Evolutionary conservation across 306 rosid genomes (phyloP).

Genomic region (Arachis hypogaea): DNA sequence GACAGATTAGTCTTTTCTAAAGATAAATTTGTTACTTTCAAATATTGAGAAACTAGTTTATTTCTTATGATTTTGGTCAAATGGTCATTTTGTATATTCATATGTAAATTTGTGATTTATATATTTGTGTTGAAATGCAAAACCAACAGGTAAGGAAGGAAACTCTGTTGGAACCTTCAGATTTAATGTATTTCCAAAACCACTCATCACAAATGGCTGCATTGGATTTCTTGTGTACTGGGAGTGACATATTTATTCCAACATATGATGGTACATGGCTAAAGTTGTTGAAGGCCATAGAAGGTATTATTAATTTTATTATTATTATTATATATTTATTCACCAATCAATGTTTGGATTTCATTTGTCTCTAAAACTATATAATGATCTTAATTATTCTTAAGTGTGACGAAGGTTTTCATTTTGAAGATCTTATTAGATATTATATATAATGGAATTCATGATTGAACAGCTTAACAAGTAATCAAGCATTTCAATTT

Average conservation of each 20-base stretch:
- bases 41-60: too few relatives aligned
- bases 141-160: slow-evolving; percentile 75
- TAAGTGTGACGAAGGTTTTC: background rate
- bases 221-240: slow-evolving; percentile 77
- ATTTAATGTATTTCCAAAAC: slow-evolving; percentile 73
- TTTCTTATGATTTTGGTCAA: too few relatives aligned
- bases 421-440: background rate
- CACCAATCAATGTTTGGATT: slow-evolving; percentile 16
- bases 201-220: slow-evolving; percentile 98
- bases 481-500: background rate
- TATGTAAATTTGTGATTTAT: slow-evolving; percentile 9
- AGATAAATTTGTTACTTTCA: background rate
- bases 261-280: slow-evolving; percentile 98
- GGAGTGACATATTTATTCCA: slow-evolving; percentile 90
- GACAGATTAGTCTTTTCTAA: background rate
- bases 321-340: background rate
- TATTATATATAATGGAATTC: slow-evolving; percentile 1
- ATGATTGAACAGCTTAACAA: slow-evolving; percentile 20
- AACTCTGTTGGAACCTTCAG: slow-evolving; percentile 74
- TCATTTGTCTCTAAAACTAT: background rate
- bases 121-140: slow-evolving; percentile 25
- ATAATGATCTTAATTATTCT: slow-evolving; percentile 9
- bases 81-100: background rate
- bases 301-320: slow-evolving; percentile 51
- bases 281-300: slow-evolving; percentile 95